Base-by-base conservation (phyloP, 352 stramenopile species). In the Globisporangium spiculum region DNA sequence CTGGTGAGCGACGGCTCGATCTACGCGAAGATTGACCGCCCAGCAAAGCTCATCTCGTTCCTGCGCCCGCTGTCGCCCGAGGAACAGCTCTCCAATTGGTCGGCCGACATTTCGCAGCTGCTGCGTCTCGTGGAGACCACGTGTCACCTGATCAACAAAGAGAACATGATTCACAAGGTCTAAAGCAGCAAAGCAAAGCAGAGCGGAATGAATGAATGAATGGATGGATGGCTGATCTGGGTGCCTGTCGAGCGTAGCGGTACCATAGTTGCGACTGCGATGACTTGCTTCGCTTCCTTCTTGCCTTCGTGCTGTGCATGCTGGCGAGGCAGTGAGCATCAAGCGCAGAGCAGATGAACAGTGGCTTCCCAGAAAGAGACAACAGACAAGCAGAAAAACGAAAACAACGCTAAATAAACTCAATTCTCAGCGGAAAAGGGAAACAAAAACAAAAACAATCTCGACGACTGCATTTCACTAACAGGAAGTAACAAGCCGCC, bases 121-220 rank as follows among this genome's bases (percentile, higher is more conserved):
- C 88, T 99, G 66, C 80, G 90, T 62, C 80, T 99, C 44, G 94
- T 99, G 41, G 97, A 99, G 79, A 98, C 93, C 30, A 99, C 97
- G 60, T 98, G 90, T 69, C 97, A 99, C 86, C 83, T 99, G 68
- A 98, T 99, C 82, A 97, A 99, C 82, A 99, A 99, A 88, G 97
- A 99, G 77, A 98, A 97, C 72, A 99, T 99, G 96, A 90, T 99
- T 65, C 84, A 97, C 83, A 97, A 96, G 78, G 83, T 97, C 63
- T 94, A 84, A 80, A 46, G 46, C 56, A n/a, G 20, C 1, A 41
- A 10, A 60, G 74, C 56, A 44, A 14, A 3, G 32, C 27, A 2
- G 9, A 69, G 16, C 26, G 27, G 20, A 53, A 34, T 57, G 48
- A 71, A 6, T 27, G 53, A 65, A 26, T 18, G 54, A 67, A 60